A percentile compares a stretch with the other conserved stretches of the same genome.
These are phyloP conservation scores for Serendipita sp. DNA, from an alignment of 768 basidiomycete species.

Conservation along the genomic window DNA sequence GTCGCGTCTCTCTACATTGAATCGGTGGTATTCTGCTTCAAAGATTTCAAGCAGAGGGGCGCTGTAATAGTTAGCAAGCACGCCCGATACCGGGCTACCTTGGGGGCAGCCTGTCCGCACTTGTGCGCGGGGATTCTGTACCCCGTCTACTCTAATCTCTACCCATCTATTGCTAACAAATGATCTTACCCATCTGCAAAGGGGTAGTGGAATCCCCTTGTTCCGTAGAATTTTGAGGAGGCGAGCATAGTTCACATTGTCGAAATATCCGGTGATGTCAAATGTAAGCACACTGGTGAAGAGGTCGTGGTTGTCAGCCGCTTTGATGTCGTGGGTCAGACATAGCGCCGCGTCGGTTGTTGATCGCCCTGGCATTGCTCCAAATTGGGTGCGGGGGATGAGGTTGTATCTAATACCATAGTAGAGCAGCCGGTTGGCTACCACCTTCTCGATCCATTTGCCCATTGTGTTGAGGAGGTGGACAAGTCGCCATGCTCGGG, in stretches of 20 bases:
- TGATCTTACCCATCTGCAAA: background rate
- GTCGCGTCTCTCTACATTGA: too few relatives aligned
- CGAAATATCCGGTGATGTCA: background rate
- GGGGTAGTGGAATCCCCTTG: background rate
- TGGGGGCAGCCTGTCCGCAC: background rate
- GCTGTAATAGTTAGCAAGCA: background rate
- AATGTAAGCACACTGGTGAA: background rate
- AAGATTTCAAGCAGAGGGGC: background rate
- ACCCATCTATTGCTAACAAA: background rate
- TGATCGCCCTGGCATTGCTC: background rate
- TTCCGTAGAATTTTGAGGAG: background rate
- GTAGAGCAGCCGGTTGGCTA: background rate
- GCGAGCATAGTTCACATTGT: background rate
- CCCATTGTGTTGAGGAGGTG: constrained; percentile 7
- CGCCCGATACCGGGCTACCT: background rate
- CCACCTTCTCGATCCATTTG: background rate
- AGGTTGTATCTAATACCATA: background rate
- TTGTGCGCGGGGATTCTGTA: background rate
- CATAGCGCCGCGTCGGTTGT: background rate
- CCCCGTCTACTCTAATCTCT: background rate
- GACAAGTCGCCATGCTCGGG: constrained; percentile 8
- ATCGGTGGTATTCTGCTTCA: background rate
- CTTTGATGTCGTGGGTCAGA: background rate
- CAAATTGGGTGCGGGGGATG: background rate
- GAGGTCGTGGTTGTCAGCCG: background rate